Percentiles rank a stretch among this genome's conserved stretches.
Conservation (phyloP, 2,329 filamentous ascomycete species). For the Calonectria ilicicola region DNA sequence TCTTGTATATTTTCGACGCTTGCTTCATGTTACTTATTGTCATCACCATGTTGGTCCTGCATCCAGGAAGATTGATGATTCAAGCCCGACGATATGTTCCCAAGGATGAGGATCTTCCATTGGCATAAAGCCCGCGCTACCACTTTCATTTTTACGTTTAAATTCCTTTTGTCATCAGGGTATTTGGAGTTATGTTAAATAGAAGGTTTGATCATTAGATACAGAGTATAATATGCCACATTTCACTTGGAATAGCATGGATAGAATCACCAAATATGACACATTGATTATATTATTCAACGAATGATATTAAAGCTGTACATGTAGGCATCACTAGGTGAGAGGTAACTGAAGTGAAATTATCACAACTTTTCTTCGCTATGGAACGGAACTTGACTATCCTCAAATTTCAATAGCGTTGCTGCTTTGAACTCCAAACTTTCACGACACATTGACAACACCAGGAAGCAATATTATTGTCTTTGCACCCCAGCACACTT, state of each 20-base stretch:
- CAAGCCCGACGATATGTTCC: not conserved
- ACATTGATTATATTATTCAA: not conserved
- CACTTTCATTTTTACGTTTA: not conserved
- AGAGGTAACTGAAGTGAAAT: too few relatives aligned
- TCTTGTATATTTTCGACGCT: slow-evolving; percentile 52
- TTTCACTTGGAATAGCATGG: not conserved
- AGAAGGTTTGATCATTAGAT: not conserved
- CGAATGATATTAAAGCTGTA: not conserved
- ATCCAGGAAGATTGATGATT: slow-evolving; percentile 25
- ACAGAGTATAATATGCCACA: not conserved
- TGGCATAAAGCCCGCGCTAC: not conserved
- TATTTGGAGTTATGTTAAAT: not conserved
- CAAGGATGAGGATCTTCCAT: not conserved
- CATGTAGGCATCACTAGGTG: too few relatives aligned
- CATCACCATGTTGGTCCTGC: slow-evolving; percentile 26
- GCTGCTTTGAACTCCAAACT: too few relatives aligned
- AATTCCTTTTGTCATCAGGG: not conserved
- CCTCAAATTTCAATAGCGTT: too few relatives aligned
- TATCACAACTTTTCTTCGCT: too few relatives aligned
- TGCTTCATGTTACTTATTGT: slow-evolving; percentile 41
- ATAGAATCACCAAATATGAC: not conserved
- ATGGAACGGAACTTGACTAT: too few relatives aligned
- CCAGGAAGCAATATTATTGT: too few relatives aligned
- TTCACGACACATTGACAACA: too few relatives aligned
- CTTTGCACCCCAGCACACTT: too few relatives aligned